Percentiles rank a stretch among this genome's conserved stretches.
Evolutionary conservation across 1,139 yeast species (phyloP).

Genomic region (Blastobotrys apis): DNA sequence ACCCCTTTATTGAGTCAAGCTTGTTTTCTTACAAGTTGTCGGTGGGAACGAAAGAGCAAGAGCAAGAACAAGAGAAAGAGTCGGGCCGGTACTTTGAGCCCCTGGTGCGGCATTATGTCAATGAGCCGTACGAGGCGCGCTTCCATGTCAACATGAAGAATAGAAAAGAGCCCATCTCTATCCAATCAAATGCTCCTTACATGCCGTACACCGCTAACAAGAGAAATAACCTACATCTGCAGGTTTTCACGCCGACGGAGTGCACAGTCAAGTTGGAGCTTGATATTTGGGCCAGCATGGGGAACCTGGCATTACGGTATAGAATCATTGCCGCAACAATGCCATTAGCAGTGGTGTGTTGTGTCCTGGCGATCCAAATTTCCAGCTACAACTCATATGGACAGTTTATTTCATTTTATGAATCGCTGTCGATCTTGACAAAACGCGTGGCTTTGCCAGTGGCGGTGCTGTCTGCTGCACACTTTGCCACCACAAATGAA

Average conservation of each 20-base stretch:
- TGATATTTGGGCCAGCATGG: conserved; percentile 36
- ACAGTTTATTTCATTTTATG: conserved; percentile 48
- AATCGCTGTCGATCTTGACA: conserved; percentile 30
- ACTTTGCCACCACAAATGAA: conserved; percentile 13
- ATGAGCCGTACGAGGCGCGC: conserved; percentile 64
- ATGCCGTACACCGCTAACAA: conserved; percentile 48
- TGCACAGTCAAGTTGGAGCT: conserved; percentile 31
- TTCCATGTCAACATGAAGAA: conserved; percentile 58
- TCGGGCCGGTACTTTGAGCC: conserved; percentile 43
- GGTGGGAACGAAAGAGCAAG: conserved; percentile 4
- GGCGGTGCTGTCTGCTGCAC: conserved; percentile 5
- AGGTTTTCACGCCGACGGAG: conserved; percentile 31
- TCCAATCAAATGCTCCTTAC: conserved; percentile 76
- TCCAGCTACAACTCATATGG: conserved; percentile 28
- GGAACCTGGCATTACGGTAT: conserved; percentile 35
- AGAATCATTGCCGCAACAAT: conserved; percentile 34
- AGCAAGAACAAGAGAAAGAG: conserved; percentile 7
- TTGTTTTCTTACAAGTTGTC: conserved; percentile 20
- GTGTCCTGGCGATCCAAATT: conserved; percentile 28
- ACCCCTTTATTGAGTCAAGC: conserved; percentile 16
- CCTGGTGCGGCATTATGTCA: conserved; percentile 57
- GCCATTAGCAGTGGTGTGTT: conserved; percentile 31
- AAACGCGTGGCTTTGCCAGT: background rate
- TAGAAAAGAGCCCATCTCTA: conserved; percentile 36
- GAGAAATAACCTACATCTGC: conserved; percentile 32